These are phyloP conservation scores for Mortierella sp. DNA, from an alignment of 371 early-diverging fungal species.

Conservation along the genomic window DNA sequence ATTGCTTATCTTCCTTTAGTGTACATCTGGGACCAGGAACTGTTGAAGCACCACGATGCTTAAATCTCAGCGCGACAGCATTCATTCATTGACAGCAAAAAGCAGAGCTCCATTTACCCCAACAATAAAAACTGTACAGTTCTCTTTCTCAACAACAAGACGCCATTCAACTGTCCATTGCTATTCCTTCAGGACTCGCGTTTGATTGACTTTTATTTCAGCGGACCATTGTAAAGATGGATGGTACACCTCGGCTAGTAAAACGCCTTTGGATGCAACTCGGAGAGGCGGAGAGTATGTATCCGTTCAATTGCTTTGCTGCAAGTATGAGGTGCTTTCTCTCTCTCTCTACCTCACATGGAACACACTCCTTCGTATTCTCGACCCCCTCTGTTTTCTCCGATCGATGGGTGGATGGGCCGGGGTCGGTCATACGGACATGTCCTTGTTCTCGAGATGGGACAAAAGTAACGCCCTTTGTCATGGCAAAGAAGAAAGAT, in stretches of 20 bases:
- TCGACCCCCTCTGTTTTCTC: not conserved
- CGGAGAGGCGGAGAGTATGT: conserved; percentile 4
- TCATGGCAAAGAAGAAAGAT: not conserved
- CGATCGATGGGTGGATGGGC: not conserved
- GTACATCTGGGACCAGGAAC: conserved; percentile 75
- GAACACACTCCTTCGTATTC: not conserved
- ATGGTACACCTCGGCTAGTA: not conserved
- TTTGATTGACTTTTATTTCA: not conserved
- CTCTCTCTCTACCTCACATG: not conserved
- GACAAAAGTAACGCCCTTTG: not conserved
- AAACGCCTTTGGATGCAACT: not conserved
- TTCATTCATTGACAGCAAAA: not conserved
- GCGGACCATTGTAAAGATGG: not conserved
- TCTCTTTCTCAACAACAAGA: not conserved
- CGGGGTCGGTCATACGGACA: not conserved
- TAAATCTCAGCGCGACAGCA: not conserved
- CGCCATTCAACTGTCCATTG: too few species aligned
- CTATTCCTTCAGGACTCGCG: not conserved
- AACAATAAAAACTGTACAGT: not conserved
- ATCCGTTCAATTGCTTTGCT: not conserved
- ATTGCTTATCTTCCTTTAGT: conserved; percentile 54
- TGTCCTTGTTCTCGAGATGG: not conserved
- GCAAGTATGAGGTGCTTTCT: conserved; percentile 11
- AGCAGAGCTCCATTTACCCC: not conserved
- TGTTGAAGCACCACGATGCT: conserved; percentile 56